These are phyloP conservation scores for Solanum sejunctum DNA, from an alignment of 257 asterid species.

Conservation along the genomic window DNA sequence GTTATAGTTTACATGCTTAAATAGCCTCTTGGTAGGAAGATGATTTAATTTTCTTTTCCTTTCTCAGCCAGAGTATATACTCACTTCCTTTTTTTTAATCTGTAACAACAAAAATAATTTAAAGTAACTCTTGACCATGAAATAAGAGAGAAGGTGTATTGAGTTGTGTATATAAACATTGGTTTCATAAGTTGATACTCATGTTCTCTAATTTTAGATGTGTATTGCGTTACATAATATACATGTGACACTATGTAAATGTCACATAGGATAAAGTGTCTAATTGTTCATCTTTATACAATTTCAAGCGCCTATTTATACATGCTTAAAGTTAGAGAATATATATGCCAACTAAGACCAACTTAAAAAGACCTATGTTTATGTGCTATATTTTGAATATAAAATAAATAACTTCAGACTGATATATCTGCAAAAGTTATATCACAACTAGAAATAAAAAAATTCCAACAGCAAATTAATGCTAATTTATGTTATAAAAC, in stretches of 20 bases:
- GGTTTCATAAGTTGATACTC: neutral
- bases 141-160: neutral
- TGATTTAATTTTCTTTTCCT: neutral
- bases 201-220: neutral
- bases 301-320: too few species aligned
- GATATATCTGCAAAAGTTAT: neutral
- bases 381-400: neutral
- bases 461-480: too few species aligned
- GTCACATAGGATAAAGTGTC: too few species aligned
- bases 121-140: neutral
- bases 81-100: neutral
- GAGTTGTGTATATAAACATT: neutral
- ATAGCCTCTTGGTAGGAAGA: neutral
- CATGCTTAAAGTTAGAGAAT: too few species aligned
- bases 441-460: neutral
- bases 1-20: neutral
- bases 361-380: too few species aligned
- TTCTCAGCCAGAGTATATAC: neutral
- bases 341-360: neutral
- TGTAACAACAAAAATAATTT: neutral
- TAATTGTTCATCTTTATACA: too few species aligned
- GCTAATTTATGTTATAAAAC: too few species aligned
- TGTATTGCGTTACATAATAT: neutral
- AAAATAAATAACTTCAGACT: neutral
- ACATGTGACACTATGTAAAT: too few species aligned